These are phyloP conservation scores for Spongospora subterranea DNA, from an alignment of 208 protist species.

Conservation along the genomic window DNA sequence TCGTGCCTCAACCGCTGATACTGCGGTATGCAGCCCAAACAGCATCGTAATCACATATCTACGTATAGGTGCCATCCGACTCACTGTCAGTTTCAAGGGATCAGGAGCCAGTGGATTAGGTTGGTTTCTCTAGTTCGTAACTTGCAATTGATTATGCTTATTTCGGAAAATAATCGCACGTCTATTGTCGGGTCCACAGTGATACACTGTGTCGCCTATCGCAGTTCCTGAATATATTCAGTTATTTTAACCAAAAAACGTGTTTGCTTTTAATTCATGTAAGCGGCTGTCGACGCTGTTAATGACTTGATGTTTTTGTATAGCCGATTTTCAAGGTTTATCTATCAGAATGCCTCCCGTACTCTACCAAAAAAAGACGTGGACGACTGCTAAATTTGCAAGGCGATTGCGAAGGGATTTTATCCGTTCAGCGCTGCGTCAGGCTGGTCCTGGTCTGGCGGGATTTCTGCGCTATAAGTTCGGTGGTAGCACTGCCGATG, in stretches of 20 bases:
- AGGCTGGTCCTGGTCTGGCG: slow-evolving; percentile 25
- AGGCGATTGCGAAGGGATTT: not conserved
- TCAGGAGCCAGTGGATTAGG: not conserved
- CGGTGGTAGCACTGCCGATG: not conserved
- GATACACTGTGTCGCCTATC: no score
- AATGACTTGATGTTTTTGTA: no score
- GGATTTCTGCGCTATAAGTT: not conserved
- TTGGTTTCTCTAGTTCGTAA: not conserved
- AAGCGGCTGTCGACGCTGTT: no score
- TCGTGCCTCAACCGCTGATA: not conserved
- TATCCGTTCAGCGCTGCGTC: not conserved
- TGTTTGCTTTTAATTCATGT: no score
- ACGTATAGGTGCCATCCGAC: not conserved
- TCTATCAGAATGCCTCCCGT: not conserved
- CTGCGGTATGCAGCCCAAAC: not conserved
- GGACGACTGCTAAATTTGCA: not conserved
- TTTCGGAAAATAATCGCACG: no score
- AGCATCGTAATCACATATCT: slow-evolving; percentile 39
- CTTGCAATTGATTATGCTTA: not conserved
- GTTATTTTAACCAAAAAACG: no score
- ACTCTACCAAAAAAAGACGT: slow-evolving; percentile 22
- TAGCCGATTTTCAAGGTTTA: slow-evolving; percentile 45
- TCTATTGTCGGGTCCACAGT: no score
- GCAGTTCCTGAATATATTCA: no score
- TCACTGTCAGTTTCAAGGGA: not conserved